Base-by-base conservation (phyloP, 805 yeast genomes). In the Nakazawaea ernobii region DNA sequence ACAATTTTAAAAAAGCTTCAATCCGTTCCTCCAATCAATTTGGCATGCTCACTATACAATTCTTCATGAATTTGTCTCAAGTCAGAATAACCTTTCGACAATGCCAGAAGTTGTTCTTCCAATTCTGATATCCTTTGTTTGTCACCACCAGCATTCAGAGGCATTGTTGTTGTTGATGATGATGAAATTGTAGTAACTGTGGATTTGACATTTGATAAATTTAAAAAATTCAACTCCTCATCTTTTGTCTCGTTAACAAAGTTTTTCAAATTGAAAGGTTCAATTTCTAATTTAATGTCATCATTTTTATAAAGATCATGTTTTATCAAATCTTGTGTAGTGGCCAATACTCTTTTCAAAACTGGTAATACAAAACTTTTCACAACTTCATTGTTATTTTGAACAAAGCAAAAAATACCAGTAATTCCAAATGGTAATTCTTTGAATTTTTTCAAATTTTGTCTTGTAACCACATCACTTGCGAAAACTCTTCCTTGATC, bases 391-490 rank as follows among this genome's bases (percentile, higher is more conserved):
- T 17, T 26, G 11, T 30, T 35, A 20, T 29, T 13, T n/a, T 27
- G 36, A 17, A 39, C 38, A 30, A 42, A 43, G 14, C 56, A 55
- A 2, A 61, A 52, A 15, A 66, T 36, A 43, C 53, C 56, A 2
- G 62, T 48, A 15, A 64, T 55, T 17, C 56, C 50, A 13, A 62
- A 65, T 27, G 58, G 55, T 43, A 61, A 40, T 35, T 58, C 63
- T 48, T 69, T 75, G 52, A 82, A 67, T n/a, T 77, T 73, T 58
- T 78, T 81, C 27, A 79, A 68, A 14, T 81, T 79, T 62, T 86
- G 94, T 57, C 77, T 82, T 0, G 92, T 80, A 13, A 72, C 75
- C 6, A 82, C 70, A 62, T 92, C 97, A 55, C 83, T 75, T 1
- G 82, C 71, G 36, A 76, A 75, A 2, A 87, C 78, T 28, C 76